Percentiles rank a stretch among this genome's conserved stretches.
phyloP scores from a whole-genome alignment of 23 red algal genomes.

The Chondrus crispus region DNA sequence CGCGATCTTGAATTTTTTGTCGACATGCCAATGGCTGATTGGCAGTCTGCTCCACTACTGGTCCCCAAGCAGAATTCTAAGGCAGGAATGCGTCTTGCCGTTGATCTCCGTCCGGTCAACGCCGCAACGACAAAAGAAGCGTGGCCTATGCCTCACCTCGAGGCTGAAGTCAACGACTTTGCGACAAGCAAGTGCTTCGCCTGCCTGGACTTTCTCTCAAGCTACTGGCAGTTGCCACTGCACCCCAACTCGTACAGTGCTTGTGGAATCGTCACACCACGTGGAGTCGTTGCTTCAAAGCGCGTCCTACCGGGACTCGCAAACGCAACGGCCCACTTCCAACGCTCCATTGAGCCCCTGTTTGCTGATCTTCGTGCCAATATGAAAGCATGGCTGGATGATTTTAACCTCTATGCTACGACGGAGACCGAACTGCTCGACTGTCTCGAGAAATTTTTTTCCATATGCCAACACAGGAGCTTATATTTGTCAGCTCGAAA shows the following conservation, averaged over 20 bases:
- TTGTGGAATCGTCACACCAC: neutral
- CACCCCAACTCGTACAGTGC: slow-evolving; percentile 5
- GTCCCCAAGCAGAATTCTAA: slow-evolving; percentile 18
- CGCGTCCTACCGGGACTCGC: neutral
- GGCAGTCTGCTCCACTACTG: slow-evolving; percentile 21
- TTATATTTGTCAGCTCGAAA: neutral
- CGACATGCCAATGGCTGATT: neutral
- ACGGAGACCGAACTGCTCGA: neutral
- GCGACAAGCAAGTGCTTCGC: slow-evolving; percentile 32
- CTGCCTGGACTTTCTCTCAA: slow-evolving; percentile 2
- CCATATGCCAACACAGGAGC: neutral
- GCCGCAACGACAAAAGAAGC: neutral
- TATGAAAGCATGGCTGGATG: slow-evolving; percentile 44
- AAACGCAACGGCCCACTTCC: slow-evolving; percentile 31
- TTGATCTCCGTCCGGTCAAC: slow-evolving; percentile 31
- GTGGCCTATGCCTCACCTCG: slow-evolving; percentile 50
- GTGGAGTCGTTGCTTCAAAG: neutral
- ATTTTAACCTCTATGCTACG: neutral
- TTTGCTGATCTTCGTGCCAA: neutral
- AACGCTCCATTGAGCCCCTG: neutral
- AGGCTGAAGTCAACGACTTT: slow-evolving; percentile 27
- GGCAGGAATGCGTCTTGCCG: neutral
- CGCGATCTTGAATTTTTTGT: neutral
- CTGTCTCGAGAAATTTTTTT: neutral
- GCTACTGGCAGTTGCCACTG: slow-evolving; percentile 32